phyloP scores from a whole-genome alignment of 495 filamentous ascomycete genomes.

The Hyaloscypha finlandica region DNA sequence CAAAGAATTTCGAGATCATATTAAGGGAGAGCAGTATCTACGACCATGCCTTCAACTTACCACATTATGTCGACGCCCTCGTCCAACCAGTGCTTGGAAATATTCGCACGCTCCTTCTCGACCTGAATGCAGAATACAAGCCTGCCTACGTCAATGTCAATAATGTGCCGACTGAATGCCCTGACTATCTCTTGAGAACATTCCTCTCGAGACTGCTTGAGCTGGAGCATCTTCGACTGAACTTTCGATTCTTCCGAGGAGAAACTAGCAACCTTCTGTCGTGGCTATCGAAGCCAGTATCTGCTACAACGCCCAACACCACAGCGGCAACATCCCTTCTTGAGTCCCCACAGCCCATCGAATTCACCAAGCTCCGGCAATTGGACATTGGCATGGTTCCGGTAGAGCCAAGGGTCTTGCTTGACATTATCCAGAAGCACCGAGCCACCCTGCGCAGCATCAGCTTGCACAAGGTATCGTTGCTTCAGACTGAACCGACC shows the following conservation, averaged over 20 bases:
- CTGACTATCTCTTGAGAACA: slow-evolving; percentile 24
- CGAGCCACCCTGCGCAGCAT: slow-evolving; percentile 38
- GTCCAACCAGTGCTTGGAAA: slow-evolving; percentile 35
- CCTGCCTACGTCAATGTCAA: slow-evolving; percentile 5
- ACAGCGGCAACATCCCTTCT: slow-evolving; percentile 3
- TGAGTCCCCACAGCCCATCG: slow-evolving; percentile 19
- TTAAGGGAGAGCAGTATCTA: slow-evolving; percentile 29
- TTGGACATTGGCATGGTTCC: slow-evolving; percentile 43
- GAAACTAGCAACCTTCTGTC: slow-evolving; percentile 21
- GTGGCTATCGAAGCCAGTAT: slow-evolving; percentile 27
- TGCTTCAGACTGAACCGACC: slow-evolving; percentile 9
- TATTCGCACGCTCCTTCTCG: slow-evolving; percentile 43
- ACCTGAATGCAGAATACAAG: slow-evolving; percentile 18
- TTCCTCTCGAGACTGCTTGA: slow-evolving; percentile 36
- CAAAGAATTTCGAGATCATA: slow-evolving; percentile 42
- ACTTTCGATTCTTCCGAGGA: slow-evolving; percentile 27
- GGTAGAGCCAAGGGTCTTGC: slow-evolving; percentile 21
- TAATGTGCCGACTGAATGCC: neutral
- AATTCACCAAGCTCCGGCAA: slow-evolving; percentile 34
- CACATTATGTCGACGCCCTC: slow-evolving; percentile 30
- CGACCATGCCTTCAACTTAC: slow-evolving; percentile 40
- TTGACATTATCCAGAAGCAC: slow-evolving; percentile 40
- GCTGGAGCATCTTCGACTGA: slow-evolving; percentile 42
- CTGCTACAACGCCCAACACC: slow-evolving; percentile 20
- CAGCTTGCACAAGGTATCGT: slow-evolving; percentile 35